Base-by-base conservation (phyloP, 2,329 filamentous ascomycete genomes). In the Aspergillus fischeri region DNA sequence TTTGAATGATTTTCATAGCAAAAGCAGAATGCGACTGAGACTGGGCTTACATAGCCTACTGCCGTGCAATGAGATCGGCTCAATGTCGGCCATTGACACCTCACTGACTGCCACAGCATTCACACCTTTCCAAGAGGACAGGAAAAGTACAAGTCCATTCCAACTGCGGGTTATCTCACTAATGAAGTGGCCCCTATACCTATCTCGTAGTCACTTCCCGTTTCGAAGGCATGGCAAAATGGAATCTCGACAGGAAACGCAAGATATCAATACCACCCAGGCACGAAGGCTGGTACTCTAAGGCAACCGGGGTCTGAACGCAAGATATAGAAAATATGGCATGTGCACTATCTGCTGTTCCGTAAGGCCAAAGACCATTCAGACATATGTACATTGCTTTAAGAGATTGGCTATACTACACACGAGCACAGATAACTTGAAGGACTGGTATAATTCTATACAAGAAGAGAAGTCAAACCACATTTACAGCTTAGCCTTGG, bases 401-500 rank as follows among this genome's bases (percentile, higher is more conserved):
- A 38, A 32, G 20, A 24, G 47, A 28, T 20, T 38, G 52, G 29
- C 24, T 32, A 44, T 38, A 11, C 35, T 21, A 28, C 20, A 35
- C 42, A 48, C 45, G 27, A 35, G 49, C 47, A 41, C 3, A 49
- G 38, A 14, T 11, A 35, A 28, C 50, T 20, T 3, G 21, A 29
- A 42, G 32, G 9, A 2, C n/a, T 27, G 38, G 42, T 38, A n/a
- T 24, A 52, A 32, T 50, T 42, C 38, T 49, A 57, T 59, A 56
- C 56, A 58, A 38, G 49, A 56, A 42, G 32, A 53, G 20, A 49
- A 29, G 24, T 25, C 48, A 45, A 35, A 17, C 32, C 32, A 21
- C 48, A 32, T 20, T 24, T 73, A 77, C 52, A 78, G 66, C 66
- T 75, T 78, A 29, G 76, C 73, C 52, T 69, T 75, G 17, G 73